Conservation (phyloP, 2,329 filamentous ascomycete species). For the Chaetomium globosum region DNA sequence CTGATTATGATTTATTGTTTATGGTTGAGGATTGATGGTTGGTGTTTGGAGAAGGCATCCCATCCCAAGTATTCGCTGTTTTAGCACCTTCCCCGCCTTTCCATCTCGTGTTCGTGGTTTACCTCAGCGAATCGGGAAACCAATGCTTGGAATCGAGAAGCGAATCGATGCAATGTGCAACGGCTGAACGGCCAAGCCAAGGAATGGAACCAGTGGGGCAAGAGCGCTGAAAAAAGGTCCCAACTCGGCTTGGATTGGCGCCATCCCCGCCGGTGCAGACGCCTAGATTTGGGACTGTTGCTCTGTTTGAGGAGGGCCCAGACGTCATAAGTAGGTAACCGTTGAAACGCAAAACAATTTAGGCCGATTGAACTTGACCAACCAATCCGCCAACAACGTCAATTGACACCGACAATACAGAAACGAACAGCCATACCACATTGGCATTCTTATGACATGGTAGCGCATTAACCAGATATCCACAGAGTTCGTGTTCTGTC, state of each 20-base stretch:
- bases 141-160: no score
- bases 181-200: neutral
- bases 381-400: neutral
- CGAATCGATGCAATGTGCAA: neutral
- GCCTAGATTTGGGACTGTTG: neutral
- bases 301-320: constrained; percentile 4
- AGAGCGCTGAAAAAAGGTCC: constrained; percentile 1
- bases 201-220: constrained; percentile 4
- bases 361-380: neutral
- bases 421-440: neutral
- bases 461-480: neutral
- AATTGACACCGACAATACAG: neutral
- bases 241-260: neutral
- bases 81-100: no score
- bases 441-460: constrained; percentile 11
- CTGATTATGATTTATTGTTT: no score
- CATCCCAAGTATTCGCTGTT: no score
- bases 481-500: neutral
- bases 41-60: no score
- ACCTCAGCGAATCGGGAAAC: no score
- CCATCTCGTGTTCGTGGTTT: no score
- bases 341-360: neutral
- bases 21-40: no score
- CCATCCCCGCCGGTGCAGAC: neutral
- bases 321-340: constrained; percentile 27